Evolutionary conservation across 352 stramenopile species (phyloP).

Genomic region (Stramenopiles sp.): DNA sequence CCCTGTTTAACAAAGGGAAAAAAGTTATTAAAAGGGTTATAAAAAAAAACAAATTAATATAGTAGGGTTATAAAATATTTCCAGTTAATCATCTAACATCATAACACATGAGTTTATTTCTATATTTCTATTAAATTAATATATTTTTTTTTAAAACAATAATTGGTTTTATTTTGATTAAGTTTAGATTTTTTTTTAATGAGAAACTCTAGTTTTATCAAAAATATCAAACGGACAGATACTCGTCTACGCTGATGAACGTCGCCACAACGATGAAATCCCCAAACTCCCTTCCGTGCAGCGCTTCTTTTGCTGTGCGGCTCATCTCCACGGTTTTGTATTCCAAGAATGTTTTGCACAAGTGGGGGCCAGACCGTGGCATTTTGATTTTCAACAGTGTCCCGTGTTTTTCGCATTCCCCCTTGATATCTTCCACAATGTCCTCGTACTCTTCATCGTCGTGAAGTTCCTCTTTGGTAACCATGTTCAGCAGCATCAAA

Average conservation of each 20-base stretch:
- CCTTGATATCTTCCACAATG: slow-evolving; percentile 82
- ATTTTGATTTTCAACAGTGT: slow-evolving; percentile 50
- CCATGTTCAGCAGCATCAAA: slow-evolving; percentile 92
- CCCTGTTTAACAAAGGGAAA: too few species aligned
- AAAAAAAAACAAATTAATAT: too few species aligned
- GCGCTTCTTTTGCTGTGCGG: slow-evolving; percentile 47
- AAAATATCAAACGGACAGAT: too few species aligned
- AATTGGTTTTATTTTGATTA: too few species aligned
- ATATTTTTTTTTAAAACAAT: too few species aligned
- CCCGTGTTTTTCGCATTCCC: slow-evolving; percentile 72
- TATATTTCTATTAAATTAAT: too few species aligned
- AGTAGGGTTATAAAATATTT: too few species aligned
- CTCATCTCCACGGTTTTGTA: slow-evolving; percentile 58
- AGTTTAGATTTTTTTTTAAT: too few species aligned
- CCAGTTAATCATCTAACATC: too few species aligned
- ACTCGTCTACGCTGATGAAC: slow-evolving; percentile 64
- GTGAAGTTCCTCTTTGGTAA: slow-evolving; percentile 78
- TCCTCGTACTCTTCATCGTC: slow-evolving; percentile 82
- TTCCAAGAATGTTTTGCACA: slow-evolving; percentile 69
- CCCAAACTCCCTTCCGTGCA: slow-evolving; percentile 75
- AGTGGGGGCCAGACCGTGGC: slow-evolving; percentile 31
- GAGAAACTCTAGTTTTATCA: too few species aligned
- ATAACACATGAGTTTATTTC: too few species aligned
- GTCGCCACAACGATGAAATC: slow-evolving; percentile 64
- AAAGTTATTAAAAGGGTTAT: too few species aligned